Percentiles rank a stretch among this genome's conserved stretches.
phyloP scores from a whole-genome alignment of 2,329 filamentous ascomycete species.

The Trichoderma aggressivum region DNA sequence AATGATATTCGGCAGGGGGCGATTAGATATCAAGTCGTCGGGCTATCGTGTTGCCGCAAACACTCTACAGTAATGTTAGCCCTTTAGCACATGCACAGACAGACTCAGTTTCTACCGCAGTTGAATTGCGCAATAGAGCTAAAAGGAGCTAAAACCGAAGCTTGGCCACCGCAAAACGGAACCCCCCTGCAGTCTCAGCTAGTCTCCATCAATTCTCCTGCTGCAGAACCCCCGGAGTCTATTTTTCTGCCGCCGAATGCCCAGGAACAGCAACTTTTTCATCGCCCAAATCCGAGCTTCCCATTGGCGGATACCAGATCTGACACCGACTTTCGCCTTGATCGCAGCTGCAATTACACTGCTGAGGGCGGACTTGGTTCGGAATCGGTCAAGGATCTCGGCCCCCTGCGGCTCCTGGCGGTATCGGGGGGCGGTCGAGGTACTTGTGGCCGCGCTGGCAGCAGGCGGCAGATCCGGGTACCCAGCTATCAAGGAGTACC shows the following conservation, averaged over 20 bases:
- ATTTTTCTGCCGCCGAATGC: not conserved
- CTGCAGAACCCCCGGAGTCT: not conserved
- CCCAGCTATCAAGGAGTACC: not conserved
- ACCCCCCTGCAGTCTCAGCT: not conserved
- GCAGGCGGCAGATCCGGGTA: not conserved
- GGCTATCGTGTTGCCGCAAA: not conserved
- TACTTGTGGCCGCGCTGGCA: not conserved
- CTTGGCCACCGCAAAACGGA: constrained; percentile 3
- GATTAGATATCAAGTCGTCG: not conserved
- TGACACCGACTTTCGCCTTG: not conserved
- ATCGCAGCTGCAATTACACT: not conserved
- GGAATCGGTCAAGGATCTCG: not conserved
- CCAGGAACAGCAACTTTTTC: not conserved
- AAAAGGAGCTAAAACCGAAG: not conserved
- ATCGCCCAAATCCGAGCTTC: not conserved
- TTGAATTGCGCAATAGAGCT: constrained; percentile 17
- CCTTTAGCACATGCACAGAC: not conserved
- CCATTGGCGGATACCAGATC: constrained; percentile 12
- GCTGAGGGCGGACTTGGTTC: not conserved
- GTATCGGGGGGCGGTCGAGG: not conserved
- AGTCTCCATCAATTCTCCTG: not conserved
- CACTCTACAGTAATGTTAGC: too few relatives aligned
- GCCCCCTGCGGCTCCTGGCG: not conserved
- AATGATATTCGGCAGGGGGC: not conserved
- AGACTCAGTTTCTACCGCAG: not conserved